These are phyloP conservation scores for Sindora glabra DNA, from an alignment of 306 rosid species.

Conservation along the genomic window DNA sequence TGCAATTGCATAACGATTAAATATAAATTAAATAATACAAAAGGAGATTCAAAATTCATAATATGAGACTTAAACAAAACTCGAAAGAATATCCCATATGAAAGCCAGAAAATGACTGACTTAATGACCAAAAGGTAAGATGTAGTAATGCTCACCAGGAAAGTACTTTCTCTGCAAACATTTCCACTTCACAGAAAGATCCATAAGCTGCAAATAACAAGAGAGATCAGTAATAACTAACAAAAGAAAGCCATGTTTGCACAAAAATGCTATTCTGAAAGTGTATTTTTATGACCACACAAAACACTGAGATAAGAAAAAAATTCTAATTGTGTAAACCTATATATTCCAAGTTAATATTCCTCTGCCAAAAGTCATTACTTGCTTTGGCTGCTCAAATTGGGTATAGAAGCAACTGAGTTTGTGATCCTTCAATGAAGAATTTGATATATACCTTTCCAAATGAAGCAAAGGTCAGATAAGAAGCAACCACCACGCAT, in stretches of 20 bases:
- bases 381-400: no score
- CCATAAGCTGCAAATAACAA: constrained; percentile 48
- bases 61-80: background rate
- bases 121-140: background rate
- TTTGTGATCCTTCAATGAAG: no score
- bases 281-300: no score
- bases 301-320: no score
- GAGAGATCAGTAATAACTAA: background rate
- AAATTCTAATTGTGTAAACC: no score
- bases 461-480: no score
- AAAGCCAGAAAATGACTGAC: background rate
- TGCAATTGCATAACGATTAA: background rate
- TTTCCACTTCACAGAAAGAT: constrained; percentile 47
- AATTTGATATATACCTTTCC: no score
- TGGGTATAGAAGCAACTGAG: no score
- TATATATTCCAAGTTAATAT: no score
- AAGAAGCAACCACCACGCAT: no score
- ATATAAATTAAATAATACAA: background rate
- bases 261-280: no score
- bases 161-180: constrained; percentile 33
- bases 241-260: background rate
- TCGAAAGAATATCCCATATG: background rate
- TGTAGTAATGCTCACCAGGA: constrained; percentile 34
- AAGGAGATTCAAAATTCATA: background rate
- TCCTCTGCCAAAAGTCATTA: no score